Evolutionary conservation across 495 filamentous ascomycete genomes (phyloP).

Genomic region (Tetracladium setigerum): DNA sequence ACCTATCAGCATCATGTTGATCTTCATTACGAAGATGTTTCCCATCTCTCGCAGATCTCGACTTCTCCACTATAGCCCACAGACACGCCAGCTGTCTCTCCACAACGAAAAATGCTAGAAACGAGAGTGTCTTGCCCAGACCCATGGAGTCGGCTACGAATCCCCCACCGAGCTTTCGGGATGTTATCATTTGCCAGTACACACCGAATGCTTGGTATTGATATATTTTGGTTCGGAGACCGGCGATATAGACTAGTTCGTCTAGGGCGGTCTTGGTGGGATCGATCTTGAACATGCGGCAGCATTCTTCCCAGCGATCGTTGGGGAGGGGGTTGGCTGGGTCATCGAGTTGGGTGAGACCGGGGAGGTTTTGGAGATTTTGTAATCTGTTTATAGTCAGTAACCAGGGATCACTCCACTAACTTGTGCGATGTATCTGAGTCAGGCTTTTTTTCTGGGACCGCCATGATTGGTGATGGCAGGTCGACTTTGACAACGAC

Average conservation of each 20-base stretch:
- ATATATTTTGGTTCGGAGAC: conserved; percentile 4
- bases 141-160: conserved; percentile 14
- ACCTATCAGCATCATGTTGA: neutral
- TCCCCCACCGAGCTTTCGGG: conserved; percentile 7
- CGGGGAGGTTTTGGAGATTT: no score
- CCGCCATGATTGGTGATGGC: no score
- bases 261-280: neutral
- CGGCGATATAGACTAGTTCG: conserved; percentile 1
- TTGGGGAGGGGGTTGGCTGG: no score
- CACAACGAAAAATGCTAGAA: conserved; percentile 9
- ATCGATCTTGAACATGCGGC: conserved; percentile 6
- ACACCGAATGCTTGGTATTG: conserved; percentile 13
- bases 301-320: conserved; percentile 8
- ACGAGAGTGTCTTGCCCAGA: conserved; percentile 11
- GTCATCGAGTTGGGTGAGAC: no score
- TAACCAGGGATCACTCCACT: no score
- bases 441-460: no score
- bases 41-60: neutral
- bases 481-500: no score
- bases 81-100: conserved; percentile 9
- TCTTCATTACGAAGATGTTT: conserved; percentile 1
- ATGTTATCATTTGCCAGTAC: conserved; percentile 13
- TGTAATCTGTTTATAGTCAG: no score
- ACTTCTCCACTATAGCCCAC: conserved; percentile 2
- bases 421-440: no score